These are phyloP conservation scores for Lecanicillium sp. DNA, from an alignment of 2,329 filamentous ascomycete genomes.

Conservation along the genomic window DNA sequence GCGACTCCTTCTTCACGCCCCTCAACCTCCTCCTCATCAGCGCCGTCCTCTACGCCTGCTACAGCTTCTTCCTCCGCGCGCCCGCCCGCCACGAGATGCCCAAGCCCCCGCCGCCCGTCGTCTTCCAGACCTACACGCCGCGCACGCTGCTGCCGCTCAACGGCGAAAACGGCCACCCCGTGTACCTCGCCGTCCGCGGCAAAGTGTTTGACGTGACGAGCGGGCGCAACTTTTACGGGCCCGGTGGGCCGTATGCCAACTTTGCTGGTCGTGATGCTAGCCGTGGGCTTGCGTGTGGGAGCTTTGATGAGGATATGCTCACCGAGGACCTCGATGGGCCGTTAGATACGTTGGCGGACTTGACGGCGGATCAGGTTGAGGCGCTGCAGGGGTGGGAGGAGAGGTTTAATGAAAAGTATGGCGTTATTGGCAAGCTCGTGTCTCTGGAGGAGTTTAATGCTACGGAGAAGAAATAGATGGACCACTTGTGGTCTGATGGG, in stretches of 20 bases:
- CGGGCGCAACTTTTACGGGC: conserved; percentile 92
- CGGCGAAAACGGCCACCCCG: conserved; percentile 63
- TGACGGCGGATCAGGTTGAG: conserved; percentile 71
- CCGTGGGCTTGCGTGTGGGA: conserved; percentile 79
- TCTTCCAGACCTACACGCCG: conserved; percentile 67
- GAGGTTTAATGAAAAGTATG: conserved; percentile 86
- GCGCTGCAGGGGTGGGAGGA: conserved; percentile 88
- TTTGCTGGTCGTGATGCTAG: conserved; percentile 91
- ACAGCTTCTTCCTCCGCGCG: conserved; percentile 42
- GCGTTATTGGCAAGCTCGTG: conserved; percentile 85
- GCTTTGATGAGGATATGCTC: conserved; percentile 92
- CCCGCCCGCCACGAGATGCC: conserved; percentile 38
- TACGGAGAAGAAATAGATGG: conserved; percentile 3
- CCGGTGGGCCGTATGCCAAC: conserved; percentile 89
- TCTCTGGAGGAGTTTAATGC: conserved; percentile 32
- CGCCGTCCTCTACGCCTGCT: conserved; percentile 50
- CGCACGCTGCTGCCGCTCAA: conserved; percentile 79
- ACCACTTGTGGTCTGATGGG: no score
- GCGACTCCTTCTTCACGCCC: conserved; percentile 45
- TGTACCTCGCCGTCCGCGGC: conserved; percentile 88
- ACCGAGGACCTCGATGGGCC: conserved; percentile 83
- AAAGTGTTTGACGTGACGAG: conserved; percentile 83
- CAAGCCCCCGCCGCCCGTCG: conserved; percentile 46
- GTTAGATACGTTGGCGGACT: conserved; percentile 65
- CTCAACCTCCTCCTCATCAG: conserved; percentile 54